These are phyloP conservation scores for Rheum nobile DNA, from an alignment of 148 eudicot genomes.

Conservation along the genomic window DNA sequence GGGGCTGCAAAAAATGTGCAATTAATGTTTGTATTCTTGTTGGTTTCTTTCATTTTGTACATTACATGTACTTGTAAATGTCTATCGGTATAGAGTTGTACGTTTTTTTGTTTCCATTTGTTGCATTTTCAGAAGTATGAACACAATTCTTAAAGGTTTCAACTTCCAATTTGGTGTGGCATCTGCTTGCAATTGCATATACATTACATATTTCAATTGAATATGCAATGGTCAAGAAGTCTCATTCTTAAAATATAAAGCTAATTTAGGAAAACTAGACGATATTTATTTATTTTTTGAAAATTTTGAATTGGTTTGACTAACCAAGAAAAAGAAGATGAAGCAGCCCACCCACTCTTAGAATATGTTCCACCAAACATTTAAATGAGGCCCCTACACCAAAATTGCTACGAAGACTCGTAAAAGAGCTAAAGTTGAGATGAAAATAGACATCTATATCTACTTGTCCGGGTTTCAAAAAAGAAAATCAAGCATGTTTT, in stretches of 20 bases:
- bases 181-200: no score
- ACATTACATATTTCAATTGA: no score
- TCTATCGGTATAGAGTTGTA: background rate
- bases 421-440: no score
- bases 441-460: no score
- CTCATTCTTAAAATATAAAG: no score
- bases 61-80: conserved; percentile 3
- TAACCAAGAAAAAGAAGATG: background rate
- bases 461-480: no score
- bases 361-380: background rate
- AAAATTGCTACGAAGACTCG: no score
- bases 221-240: no score
- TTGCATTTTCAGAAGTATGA: background rate
- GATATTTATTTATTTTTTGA: no score
- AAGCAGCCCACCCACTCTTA: background rate
- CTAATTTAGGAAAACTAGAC: no score
- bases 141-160: background rate
- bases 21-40: background rate
- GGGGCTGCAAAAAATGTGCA: background rate
- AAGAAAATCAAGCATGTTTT: no score
- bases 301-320: conserved; percentile 3
- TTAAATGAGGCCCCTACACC: background rate
- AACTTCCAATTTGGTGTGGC: background rate
- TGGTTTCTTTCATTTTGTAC: conserved; percentile 1
- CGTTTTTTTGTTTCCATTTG: background rate